A percentile compares a stretch with the other conserved stretches of the same genome.
phyloP scores from a whole-genome alignment of 2,329 filamentous ascomycete species.

The Clonostachys rhizophaga region DNA sequence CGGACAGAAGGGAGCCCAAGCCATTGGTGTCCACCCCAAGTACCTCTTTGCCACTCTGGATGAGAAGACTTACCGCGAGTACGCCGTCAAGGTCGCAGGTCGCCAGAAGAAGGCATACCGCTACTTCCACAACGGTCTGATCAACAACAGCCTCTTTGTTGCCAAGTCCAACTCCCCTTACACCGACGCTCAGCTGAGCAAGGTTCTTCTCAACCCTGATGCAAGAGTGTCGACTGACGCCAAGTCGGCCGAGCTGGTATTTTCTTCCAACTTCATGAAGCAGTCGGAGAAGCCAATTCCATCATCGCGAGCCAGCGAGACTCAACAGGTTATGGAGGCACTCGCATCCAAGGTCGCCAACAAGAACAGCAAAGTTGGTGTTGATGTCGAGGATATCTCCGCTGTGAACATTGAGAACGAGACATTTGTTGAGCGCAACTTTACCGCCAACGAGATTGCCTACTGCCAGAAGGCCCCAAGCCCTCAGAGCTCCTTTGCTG shows the following conservation, averaged over 20 bases:
- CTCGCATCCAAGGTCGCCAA: conserved; percentile 58
- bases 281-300: conserved; percentile 50
- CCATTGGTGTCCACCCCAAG: conserved; percentile 92
- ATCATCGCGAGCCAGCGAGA: conserved; percentile 51
- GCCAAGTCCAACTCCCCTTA: conserved; percentile 92
- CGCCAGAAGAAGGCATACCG: conserved; percentile 98
- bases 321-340: conserved; percentile 71
- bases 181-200: conserved; percentile 77
- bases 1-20: conserved; percentile 97
- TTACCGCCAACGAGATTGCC: conserved; percentile 75
- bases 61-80: conserved; percentile 73
- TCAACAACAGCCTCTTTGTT: conserved; percentile 97
- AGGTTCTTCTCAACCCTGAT: conserved; percentile 90
- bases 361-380: conserved; percentile 74
- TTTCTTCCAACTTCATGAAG: conserved; percentile 65
- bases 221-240: conserved; percentile 82
- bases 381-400: conserved; percentile 87
- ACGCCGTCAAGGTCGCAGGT: conserved; percentile 83
- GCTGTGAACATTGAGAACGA: conserved; percentile 91
- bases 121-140: conserved; percentile 96
- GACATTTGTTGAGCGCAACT: conserved; percentile 92
- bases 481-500: conserved; percentile 87
- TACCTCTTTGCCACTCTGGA: conserved; percentile 96
- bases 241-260: conserved; percentile 77
- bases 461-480: conserved; percentile 80